Base-by-base conservation (phyloP, 169 alveolate species). In the Babesia divergens region DNA sequence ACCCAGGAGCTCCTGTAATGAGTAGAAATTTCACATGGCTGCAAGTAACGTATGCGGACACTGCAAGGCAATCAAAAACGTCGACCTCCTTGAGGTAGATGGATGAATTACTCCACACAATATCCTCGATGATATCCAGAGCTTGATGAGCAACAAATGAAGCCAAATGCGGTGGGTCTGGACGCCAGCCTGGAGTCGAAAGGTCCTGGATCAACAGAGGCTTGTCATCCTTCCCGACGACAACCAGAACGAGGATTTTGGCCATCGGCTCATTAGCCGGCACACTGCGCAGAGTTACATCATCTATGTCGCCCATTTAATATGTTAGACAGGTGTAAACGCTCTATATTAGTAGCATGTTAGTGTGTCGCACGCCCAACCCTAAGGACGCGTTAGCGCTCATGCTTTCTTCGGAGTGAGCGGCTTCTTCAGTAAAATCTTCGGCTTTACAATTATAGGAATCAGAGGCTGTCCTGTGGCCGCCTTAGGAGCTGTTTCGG, bases 81-180 rank as follows among this genome's bases (percentile, higher is more conserved):
- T 93, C 97, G 34, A 91, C 86, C 51, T 84, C 83, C 77, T 91
- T 92, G 53, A 93, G 80, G 64, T 85, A 92, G 89, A 93, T 68
- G 28, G 54, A 62, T 5, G 90, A 70, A 35, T 75, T 84, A 24
- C 47, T 77, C 91, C 91, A 86, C 16, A 94, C 91, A 34, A 81
- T 26, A 43, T 91, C 96, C 32, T 93, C 97, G 31, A 93, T 75
- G 11, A 91, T 89, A 59, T 93, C 97, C 44, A 93, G 83, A 3
- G 97, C 92, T 51, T 92, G 94, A 38, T 93, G 96, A 22, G 92
- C 89, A 42, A 93, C 91, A 65, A 93, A 92, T 40, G 94, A 93
- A 40, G 94, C 89, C 31, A 91, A 79, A 64, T 93, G 95, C 49
- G 95, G 94, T 28, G 95, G 90, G 59, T 90, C 93, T 13, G 88